These are phyloP conservation scores for Nicotiana otophora DNA, from an alignment of 257 asterid genomes.

Conservation along the genomic window DNA sequence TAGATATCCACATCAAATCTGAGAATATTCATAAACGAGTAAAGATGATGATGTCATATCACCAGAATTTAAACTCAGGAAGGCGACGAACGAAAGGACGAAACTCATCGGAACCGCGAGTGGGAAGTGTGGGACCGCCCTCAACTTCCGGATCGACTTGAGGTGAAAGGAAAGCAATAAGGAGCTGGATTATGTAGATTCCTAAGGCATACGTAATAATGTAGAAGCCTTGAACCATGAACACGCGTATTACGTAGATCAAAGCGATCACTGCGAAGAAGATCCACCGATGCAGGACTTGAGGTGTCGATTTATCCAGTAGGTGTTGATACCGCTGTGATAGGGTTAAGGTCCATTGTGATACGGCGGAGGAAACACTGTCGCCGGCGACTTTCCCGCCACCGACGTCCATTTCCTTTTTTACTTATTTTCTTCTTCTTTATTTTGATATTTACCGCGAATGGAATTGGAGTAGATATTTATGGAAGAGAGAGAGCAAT, in stretches of 20 bases:
- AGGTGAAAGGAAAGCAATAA: conserved; percentile 91
- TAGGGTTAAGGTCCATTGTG: conserved; percentile 42
- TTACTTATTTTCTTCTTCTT: neutral
- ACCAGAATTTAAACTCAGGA: conserved; percentile 99
- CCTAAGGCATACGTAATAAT: conserved; percentile 89
- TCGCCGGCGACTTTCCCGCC: conserved; percentile 48
- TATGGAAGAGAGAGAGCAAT: neutral
- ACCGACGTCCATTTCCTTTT: conserved; percentile 55
- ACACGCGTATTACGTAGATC: conserved; percentile 70
- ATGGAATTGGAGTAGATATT: neutral
- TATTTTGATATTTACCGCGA: neutral
- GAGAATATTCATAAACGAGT: neutral
- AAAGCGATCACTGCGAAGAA: conserved; percentile 47
- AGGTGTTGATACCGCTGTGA: conserved; percentile 78
- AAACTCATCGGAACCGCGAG: conserved; percentile 94
- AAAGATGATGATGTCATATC: neutral
- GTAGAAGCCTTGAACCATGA: conserved; percentile 74
- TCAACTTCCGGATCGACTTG: conserved; percentile 98
- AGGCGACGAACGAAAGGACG: conserved; percentile 99
- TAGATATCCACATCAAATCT: conserved; percentile 8
- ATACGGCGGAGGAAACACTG: conserved; percentile 37
- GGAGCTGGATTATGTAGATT: conserved; percentile 79
- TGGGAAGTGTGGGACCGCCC: conserved; percentile 71
- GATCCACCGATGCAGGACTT: conserved; percentile 79
- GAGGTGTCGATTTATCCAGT: conserved; percentile 86